These are phyloP conservation scores for Apiospora aurea DNA, from an alignment of 2,329 filamentous ascomycete species.

Conservation along the genomic window DNA sequence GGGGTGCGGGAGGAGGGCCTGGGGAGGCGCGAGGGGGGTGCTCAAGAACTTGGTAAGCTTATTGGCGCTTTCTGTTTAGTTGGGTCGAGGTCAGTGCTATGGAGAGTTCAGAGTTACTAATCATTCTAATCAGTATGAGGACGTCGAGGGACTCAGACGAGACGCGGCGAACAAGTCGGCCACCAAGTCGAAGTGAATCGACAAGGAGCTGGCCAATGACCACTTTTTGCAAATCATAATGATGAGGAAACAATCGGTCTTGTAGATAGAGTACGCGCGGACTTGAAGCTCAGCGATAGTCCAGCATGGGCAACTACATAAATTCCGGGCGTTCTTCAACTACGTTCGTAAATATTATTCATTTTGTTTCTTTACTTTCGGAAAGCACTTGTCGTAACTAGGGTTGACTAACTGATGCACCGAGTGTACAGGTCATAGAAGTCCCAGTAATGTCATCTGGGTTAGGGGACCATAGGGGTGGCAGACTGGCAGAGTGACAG, in stretches of 20 bases:
- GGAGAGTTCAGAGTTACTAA: neutral
- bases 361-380: neutral
- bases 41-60: conserved; percentile 33
- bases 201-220: neutral
- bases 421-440: too few species aligned
- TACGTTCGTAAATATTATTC: too few species aligned
- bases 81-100: neutral
- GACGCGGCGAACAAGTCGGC: neutral
- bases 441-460: neutral
- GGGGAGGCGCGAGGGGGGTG: conserved; percentile 34
- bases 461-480: neutral
- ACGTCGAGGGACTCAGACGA: neutral
- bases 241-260: neutral
- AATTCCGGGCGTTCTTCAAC: too few species aligned
- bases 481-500: neutral
- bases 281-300: too few species aligned
- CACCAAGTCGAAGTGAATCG: neutral
- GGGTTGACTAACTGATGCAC: too few species aligned
- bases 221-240: neutral
- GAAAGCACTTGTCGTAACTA: too few species aligned
- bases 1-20: conserved; percentile 36
- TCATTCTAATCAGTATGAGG: neutral
- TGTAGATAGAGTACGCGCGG: too few species aligned
- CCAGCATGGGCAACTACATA: too few species aligned
- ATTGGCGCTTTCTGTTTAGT: neutral